phyloP scores from a whole-genome alignment of 2,329 filamentous ascomycete genomes.

The Fusarium mundagurra region DNA sequence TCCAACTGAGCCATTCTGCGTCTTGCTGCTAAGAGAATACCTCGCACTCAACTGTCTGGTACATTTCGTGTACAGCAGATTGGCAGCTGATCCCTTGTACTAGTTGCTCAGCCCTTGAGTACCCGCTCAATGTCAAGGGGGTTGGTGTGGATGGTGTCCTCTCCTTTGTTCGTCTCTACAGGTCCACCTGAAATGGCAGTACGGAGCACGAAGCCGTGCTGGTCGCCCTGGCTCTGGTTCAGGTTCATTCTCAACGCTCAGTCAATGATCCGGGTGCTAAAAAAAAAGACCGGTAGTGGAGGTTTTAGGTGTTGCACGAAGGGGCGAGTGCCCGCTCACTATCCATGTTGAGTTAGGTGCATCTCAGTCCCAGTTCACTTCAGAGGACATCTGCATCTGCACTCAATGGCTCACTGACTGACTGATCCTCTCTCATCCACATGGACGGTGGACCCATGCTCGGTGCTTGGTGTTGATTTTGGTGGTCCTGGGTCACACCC shows the following conservation, averaged over 20 bases:
- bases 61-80: constrained; percentile 7
- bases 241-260: constrained; percentile 16
- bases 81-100: constrained; percentile 16
- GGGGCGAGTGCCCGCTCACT: constrained; percentile 23
- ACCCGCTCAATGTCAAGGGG: constrained; percentile 22
- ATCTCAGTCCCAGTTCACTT: constrained; percentile 20
- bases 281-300: constrained; percentile 2
- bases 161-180: constrained; percentile 27
- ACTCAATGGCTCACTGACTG: not conserved
- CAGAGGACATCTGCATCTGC: constrained; percentile 10
- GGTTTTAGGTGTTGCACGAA: constrained; percentile 24
- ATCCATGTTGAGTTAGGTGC: constrained; percentile 30
- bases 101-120: constrained; percentile 15
- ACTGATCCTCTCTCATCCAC: constrained; percentile 15
- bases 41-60: not conserved
- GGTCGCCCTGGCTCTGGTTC: constrained; percentile 4
- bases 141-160: constrained; percentile 20
- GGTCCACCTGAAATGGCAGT: constrained; percentile 23
- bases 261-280: constrained; percentile 3
- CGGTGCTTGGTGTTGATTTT: not conserved
- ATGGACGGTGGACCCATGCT: constrained; percentile 12
- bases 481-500: constrained; percentile 24
- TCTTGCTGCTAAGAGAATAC: constrained; percentile 30
- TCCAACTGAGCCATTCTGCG: constrained; percentile 26
- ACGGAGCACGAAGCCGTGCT: constrained; percentile 25